These are phyloP conservation scores for Cladorrhinum sp. DNA, from an alignment of 2,329 filamentous ascomycete genomes.

Conservation along the genomic window DNA sequence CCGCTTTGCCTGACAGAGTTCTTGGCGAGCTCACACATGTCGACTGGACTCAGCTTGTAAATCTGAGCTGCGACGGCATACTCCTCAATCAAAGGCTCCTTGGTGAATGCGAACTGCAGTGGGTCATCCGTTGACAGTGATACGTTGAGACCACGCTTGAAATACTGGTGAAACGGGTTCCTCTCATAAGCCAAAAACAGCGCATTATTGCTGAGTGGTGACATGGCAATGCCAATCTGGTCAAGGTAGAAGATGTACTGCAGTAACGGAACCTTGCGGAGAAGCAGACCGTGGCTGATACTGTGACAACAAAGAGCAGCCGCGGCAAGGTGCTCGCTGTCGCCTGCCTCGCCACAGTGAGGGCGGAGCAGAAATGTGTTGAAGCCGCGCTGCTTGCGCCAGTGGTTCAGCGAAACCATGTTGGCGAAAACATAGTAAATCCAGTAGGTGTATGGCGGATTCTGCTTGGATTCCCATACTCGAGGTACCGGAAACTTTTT, in stretches of 20 bases:
- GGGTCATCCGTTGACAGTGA: constrained; percentile 96
- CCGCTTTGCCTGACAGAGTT: constrained; percentile 94
- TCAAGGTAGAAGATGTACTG: constrained; percentile 98
- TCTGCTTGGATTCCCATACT: constrained; percentile 87
- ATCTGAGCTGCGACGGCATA: constrained; percentile 98
- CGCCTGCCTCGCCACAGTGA: constrained; percentile 94
- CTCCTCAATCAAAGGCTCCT: constrained; percentile 95
- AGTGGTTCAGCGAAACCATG: constrained; percentile 86
- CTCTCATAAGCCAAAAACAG: constrained; percentile 94
- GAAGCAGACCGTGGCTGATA: constrained; percentile 88
- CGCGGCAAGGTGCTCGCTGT: constrained; percentile 92
- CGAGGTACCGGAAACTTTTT: constrained; percentile 91
- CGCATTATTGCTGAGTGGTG: constrained; percentile 96
- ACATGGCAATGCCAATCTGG: constrained; percentile 98
- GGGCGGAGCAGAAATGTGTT: constrained; percentile 92
- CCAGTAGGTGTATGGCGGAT: constrained; percentile 98
- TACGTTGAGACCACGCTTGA: constrained; percentile 90
- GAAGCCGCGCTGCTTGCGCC: constrained; percentile 87
- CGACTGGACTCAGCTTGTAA: constrained; percentile 92
- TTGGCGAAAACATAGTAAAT: constrained; percentile 97
- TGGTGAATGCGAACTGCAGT: constrained; percentile 96
- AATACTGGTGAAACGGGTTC: constrained; percentile 94
- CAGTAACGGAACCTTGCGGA: constrained; percentile 89
- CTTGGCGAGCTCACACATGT: constrained; percentile 98
- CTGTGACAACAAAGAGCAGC: constrained; percentile 91